phyloP scores from a whole-genome alignment of 768 basidiomycete genomes.

The Tulasnella calospora region DNA sequence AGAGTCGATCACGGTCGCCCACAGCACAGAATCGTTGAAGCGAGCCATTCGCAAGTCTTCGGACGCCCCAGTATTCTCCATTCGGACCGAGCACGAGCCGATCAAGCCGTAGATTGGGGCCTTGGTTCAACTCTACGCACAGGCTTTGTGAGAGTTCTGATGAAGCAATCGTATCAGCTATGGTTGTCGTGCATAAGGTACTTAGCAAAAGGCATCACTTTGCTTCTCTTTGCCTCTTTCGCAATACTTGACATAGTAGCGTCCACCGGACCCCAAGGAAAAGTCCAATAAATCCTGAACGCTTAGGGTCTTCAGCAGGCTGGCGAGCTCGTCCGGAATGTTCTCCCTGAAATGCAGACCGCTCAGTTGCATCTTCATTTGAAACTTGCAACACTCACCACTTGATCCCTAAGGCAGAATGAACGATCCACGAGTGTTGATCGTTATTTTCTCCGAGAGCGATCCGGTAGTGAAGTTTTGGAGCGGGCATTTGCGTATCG shows the following conservation, averaged over 20 bases:
- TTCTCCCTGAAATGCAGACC: not conserved
- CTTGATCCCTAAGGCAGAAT: not conserved
- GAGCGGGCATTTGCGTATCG: not conserved
- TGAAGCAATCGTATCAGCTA: not conserved
- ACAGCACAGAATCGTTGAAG: not conserved
- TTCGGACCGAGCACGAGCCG: conserved; percentile 5
- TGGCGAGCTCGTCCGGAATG: not conserved
- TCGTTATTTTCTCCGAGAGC: not conserved
- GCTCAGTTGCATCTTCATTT: not conserved
- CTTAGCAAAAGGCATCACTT: not conserved
- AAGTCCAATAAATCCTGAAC: not conserved
- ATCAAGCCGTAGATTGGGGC: not conserved
- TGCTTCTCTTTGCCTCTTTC: not conserved
- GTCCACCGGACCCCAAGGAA: not conserved
- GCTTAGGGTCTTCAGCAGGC: not conserved
- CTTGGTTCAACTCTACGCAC: not conserved
- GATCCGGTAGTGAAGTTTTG: not conserved
- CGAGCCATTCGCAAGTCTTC: not conserved
- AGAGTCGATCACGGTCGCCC: not conserved
- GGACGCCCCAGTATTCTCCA: conserved; percentile 3
- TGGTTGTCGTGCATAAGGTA: not conserved
- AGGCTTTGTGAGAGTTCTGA: not conserved
- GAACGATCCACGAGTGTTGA: not conserved
- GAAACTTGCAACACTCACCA: not conserved
- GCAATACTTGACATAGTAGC: not conserved